Evolutionary conservation across 2,329 filamentous ascomycete genomes (phyloP), one percentile per base, ranked within the genome.

Genomic region (Ophiocordyceps camponoti-rufipedis): DNA sequence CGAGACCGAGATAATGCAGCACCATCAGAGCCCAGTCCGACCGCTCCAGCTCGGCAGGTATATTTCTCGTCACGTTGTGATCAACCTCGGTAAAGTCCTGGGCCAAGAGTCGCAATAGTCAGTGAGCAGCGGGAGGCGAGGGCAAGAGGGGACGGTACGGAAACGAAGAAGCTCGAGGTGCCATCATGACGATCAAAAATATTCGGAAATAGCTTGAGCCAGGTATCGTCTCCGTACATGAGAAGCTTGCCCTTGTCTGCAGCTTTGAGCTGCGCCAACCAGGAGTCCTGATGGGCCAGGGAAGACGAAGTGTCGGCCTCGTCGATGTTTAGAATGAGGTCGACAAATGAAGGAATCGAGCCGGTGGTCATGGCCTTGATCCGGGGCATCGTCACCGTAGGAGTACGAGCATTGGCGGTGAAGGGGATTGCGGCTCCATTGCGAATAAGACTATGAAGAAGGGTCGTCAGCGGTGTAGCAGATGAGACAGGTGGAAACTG

Each of bases 81-180:
- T 98, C 91, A 51, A 98, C 93, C 67, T 98, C 88, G 44, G 85
- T 93, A 57, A 95, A 98, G 62, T 98, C 91, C 86, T 93, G 54
- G 23, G n/a, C 8, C 29, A 29, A 38, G 18, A 28, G 18, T 42
- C n/a, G 45, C 35, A 16, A 39, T n/a, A 39, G 35, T 39, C 35
- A 39, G 35, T 18, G 16, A 8, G n/a, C 35, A 18, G 35, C 35
- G n/a, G 35, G 10, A 10, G 35, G n/a, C 35, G n/a, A 39, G 35
- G 35, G 18, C n/a, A 39, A 39, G 35, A 19, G 16, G 35, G 35
- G 35, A 39, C n/a, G 35, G n/a, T 39, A 94, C 86, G 62, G 91
- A 87, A 54, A 98, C 91, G 62, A 96, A 98, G 62, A 98, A 98
- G 65, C 89, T 96, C 47, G 87, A 87, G 2, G 91, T 98, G 43